These are phyloP conservation scores for Mycena sp. DNA, from an alignment of 1,284 basidiomycete species.

Conservation along the genomic window DNA sequence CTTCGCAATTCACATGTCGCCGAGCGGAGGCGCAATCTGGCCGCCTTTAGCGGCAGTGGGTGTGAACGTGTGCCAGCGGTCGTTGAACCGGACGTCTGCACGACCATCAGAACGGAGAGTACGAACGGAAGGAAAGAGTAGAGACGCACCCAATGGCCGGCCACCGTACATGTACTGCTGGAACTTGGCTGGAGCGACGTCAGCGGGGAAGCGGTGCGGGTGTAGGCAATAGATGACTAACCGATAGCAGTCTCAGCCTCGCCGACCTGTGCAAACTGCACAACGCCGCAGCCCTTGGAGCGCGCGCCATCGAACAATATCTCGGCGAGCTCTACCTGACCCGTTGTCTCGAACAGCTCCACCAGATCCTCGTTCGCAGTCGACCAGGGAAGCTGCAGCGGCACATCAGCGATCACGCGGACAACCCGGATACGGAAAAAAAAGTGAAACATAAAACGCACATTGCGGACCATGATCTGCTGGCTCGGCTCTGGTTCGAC, in stretches of 20 bases:
- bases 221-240: conserved; percentile 43
- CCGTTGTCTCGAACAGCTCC: conserved; percentile 97
- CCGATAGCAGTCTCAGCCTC: conserved; percentile 96
- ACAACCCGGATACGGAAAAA: not conserved
- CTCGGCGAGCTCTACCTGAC: conserved; percentile 93
- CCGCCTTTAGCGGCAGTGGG: conserved; percentile 86
- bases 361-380: conserved; percentile 99
- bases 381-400: conserved; percentile 90
- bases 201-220: not conserved
- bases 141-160: conserved; percentile 77
- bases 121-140: not conserved
- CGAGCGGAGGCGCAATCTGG: conserved; percentile 44
- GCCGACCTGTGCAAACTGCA: conserved; percentile 89
- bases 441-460: not conserved
- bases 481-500: conserved; percentile 84
- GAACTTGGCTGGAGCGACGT: conserved; percentile 78
- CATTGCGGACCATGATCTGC: conserved; percentile 82
- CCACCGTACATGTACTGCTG: conserved; percentile 93
- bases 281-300: conserved; percentile 94
- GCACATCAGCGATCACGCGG: not conserved
- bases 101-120: not conserved
- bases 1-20: too few relatives aligned
- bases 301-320: conserved; percentile 92
- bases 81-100: conserved; percentile 89
- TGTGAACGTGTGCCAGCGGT: conserved; percentile 91